These are phyloP conservation scores for Aspergillus cristatus DNA, from an alignment of 495 filamentous ascomycete species.

Conservation along the genomic window DNA sequence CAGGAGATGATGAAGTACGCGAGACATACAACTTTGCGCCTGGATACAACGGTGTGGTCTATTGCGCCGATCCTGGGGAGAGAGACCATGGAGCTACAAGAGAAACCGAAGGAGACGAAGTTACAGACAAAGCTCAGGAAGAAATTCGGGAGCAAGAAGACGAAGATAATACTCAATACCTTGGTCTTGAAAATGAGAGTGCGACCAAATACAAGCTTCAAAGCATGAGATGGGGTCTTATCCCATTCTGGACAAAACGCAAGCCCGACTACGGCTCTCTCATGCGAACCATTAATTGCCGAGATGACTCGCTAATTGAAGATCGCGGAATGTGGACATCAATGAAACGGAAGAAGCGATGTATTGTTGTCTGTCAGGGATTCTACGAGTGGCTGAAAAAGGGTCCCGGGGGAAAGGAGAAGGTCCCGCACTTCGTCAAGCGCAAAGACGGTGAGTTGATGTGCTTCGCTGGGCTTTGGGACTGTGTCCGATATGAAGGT, in stretches of 20 bases:
- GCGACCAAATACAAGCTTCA: constrained; percentile 68
- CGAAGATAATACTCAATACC: no score
- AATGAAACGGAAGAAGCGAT: constrained; percentile 84
- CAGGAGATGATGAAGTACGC: constrained; percentile 62
- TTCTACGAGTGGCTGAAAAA: constrained; percentile 97
- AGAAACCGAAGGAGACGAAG: constrained; percentile 5
- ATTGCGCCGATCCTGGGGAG: constrained; percentile 55
- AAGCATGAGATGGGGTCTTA: constrained; percentile 85
- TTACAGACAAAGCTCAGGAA: not conserved
- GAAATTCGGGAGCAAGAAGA: constrained; percentile 5
- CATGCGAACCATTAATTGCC: constrained; percentile 89
- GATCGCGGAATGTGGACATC: constrained; percentile 79
- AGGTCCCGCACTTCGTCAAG: constrained; percentile 72
- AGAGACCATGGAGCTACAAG: constrained; percentile 15
- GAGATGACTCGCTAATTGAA: constrained; percentile 74
- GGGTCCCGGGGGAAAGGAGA: constrained; percentile 59
- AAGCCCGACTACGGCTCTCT: constrained; percentile 65
- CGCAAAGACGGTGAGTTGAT: constrained; percentile 76
- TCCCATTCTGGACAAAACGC: constrained; percentile 88
- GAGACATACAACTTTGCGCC: constrained; percentile 92
- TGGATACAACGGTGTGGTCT: constrained; percentile 75
- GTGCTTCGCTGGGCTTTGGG: constrained; percentile 88
- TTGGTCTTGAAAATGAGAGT: constrained; percentile 4
- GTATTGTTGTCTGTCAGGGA: constrained; percentile 77
- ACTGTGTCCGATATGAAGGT: constrained; percentile 76